phyloP scores from a whole-genome alignment of 306 rosid genomes.

The Hippophae rhamnoides region DNA sequence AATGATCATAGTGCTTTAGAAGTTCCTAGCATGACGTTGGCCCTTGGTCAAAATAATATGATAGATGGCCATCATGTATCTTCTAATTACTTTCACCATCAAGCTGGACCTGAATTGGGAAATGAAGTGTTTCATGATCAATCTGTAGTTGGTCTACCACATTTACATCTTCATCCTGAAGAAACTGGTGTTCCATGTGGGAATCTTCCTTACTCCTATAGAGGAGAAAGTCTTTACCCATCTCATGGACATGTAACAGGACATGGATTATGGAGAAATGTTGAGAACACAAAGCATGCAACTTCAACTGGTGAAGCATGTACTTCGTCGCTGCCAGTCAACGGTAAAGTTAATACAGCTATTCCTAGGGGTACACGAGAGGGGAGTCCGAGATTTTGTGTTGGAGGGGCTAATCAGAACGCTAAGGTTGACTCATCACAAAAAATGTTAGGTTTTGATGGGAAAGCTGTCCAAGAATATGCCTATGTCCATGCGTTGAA shows the following conservation, averaged over 20 bases:
- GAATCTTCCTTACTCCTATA: constrained; percentile 45
- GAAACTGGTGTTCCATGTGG: constrained; percentile 55
- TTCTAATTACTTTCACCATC: constrained; percentile 46
- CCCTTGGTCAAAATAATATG: constrained; percentile 45
- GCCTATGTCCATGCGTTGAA: constrained; percentile 40
- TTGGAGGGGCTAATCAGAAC: constrained; percentile 53
- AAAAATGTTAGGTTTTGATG: constrained; percentile 48
- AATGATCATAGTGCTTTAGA: constrained; percentile 56
- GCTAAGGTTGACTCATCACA: constrained; percentile 62
- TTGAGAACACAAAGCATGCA: constrained; percentile 40
- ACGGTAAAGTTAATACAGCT: constrained; percentile 56
- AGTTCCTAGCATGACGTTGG: constrained; percentile 42
- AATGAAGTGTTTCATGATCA: constrained; percentile 59
- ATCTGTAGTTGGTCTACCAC: constrained; percentile 43
- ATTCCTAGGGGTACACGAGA: constrained; percentile 37
- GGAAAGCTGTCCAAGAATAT: constrained; percentile 41
- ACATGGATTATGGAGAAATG: constrained; percentile 54
- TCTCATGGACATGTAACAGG: constrained; percentile 53
- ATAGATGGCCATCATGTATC: constrained; percentile 42
- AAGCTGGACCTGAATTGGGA: constrained; percentile 52
- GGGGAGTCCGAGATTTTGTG: constrained; percentile 53
- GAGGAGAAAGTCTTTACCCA: constrained; percentile 52
- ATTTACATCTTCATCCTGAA: constrained; percentile 40
- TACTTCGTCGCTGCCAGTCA: constrained; percentile 37
- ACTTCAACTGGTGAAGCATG: constrained; percentile 55